These are phyloP conservation scores for Acephala macrosclerotiorum DNA, from an alignment of 2,329 filamentous ascomycete species.

Conservation along the genomic window DNA sequence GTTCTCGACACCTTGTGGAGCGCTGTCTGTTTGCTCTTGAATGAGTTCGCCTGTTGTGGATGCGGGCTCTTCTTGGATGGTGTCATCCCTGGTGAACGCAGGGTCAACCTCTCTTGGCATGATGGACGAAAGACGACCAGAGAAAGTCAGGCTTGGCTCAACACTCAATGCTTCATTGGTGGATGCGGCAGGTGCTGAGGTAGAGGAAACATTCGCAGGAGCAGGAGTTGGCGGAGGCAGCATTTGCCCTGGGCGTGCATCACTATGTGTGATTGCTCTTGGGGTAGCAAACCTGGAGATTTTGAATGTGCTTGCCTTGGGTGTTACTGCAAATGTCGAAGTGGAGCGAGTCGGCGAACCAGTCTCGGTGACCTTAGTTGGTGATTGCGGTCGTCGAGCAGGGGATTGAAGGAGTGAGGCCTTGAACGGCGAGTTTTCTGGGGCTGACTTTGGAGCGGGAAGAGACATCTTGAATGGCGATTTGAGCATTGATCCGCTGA, in stretches of 20 bases:
- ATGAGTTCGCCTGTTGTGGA: slow-evolving; percentile 13
- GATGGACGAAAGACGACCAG: slow-evolving; percentile 49
- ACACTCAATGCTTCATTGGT: slow-evolving; percentile 11
- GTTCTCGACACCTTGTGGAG: neutral
- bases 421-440: slow-evolving; percentile 36
- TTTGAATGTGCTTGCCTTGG: slow-evolving; percentile 41
- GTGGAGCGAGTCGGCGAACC: slow-evolving; percentile 40
- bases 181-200: neutral
- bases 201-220: slow-evolving; percentile 2
- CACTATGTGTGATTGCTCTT: slow-evolving; percentile 38
- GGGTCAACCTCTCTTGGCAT: slow-evolving; percentile 46
- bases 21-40: slow-evolving; percentile 31
- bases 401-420: slow-evolving; percentile 44
- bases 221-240: slow-evolving; percentile 29
- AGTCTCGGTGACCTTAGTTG: slow-evolving; percentile 41
- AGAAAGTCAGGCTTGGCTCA: slow-evolving; percentile 42
- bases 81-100: slow-evolving; percentile 25
- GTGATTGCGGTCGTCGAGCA: slow-evolving; percentile 43
- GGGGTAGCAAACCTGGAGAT: slow-evolving; percentile 43
- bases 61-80: neutral
- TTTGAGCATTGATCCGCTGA: slow-evolving; percentile 38
- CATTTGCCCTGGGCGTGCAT: slow-evolving; percentile 34
- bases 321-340: slow-evolving; percentile 36
- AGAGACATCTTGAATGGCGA: slow-evolving; percentile 43
- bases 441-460: slow-evolving; percentile 32